Percentiles rank a stretch among this genome's conserved stretches.
Evolutionary conservation across 345 rosid genomes (phyloP).

Genomic region (Dovyalis caffra): DNA sequence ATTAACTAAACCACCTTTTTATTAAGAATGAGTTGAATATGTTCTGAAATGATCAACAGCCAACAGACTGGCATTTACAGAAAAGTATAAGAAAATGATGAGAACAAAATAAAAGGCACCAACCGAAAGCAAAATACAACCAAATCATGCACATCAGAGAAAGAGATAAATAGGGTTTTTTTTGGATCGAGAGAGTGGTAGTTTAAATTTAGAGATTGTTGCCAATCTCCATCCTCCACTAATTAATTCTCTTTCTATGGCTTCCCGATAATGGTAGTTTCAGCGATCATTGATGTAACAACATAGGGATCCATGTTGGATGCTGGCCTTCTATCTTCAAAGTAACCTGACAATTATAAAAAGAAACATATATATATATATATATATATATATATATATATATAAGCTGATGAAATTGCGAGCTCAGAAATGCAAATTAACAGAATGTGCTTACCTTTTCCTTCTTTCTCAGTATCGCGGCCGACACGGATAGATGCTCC

Average conservation of each 20-base stretch:
- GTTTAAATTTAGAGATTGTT: neutral
- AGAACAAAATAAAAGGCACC: neutral
- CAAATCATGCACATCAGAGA: neutral
- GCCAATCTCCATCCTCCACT: neutral
- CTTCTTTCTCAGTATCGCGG: constrained; percentile 66
- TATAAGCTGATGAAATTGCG: neutral
- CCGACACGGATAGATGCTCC: constrained; percentile 86
- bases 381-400: no score
- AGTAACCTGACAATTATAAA: constrained; percentile 46
- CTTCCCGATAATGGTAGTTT: constrained; percentile 67
- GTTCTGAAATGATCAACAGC: neutral
- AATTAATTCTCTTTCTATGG: constrained; percentile 27
- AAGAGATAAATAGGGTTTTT: neutral
- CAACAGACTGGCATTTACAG: neutral
- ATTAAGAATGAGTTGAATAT: neutral
- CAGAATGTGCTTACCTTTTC: constrained; percentile 42
- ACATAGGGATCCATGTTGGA: constrained; percentile 93
- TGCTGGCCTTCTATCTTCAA: constrained; percentile 87
- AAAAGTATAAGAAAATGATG: neutral
- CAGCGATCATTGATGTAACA: constrained; percentile 83
- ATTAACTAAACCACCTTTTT: neutral
- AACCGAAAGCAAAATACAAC: neutral
- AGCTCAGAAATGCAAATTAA: neutral
- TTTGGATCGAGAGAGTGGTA: neutral
- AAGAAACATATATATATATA: no score